Evolutionary conservation across 2,329 filamentous ascomycete genomes (phyloP).

Genomic region (Gnomoniopsis smithogilvyi): DNA sequence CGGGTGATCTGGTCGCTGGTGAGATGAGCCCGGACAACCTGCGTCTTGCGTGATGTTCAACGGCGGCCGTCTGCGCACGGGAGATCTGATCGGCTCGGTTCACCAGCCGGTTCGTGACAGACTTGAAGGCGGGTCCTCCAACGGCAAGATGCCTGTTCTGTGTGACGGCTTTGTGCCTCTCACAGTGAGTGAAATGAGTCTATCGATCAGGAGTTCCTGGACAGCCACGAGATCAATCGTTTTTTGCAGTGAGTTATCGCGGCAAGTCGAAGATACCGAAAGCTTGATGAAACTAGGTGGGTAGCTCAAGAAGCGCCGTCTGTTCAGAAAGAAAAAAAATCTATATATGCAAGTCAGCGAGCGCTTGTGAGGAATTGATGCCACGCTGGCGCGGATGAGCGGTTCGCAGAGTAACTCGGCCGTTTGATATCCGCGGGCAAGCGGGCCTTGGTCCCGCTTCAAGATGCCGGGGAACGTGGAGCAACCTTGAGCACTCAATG

Average conservation of each 20-base stretch:
- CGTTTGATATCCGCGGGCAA: background rate
- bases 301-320: background rate
- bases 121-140: background rate
- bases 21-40: conserved; percentile 6
- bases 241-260: background rate
- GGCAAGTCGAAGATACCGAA: background rate
- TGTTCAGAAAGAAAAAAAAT: no score
- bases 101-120: conserved; percentile 1
- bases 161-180: background rate
- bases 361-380: background rate
- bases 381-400: conserved; percentile 5
- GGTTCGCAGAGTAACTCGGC: background rate
- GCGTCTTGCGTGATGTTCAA: background rate
- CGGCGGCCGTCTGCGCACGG: conserved; percentile 1
- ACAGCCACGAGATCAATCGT: background rate
- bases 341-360: background rate
- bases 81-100: conserved; percentile 9
- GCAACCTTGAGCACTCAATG: no score
- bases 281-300: background rate
- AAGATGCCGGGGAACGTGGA: background rate
- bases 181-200: background rate
- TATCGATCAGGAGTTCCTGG: background rate
- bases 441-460: conserved; percentile 13
- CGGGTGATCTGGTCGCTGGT: conserved; percentile 3
- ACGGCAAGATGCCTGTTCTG: conserved; percentile 2